Evolutionary conservation across 441 rosid species (phyloP).

Genomic region (Viola pubescens): DNA sequence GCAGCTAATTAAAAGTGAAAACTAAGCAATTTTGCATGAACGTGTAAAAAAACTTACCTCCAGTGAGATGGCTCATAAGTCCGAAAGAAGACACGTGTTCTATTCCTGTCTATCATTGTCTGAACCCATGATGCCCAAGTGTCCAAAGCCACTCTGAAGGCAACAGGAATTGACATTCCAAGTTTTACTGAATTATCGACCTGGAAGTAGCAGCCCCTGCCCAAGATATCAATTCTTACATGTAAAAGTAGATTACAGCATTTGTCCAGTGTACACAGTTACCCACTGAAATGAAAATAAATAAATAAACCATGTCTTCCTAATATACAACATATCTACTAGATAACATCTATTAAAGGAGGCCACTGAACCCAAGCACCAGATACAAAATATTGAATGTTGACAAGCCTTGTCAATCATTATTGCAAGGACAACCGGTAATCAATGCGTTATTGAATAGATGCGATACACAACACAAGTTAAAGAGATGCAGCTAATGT

Average conservation of each 20-base stretch:
- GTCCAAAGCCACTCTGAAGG: slow-evolving; percentile 55
- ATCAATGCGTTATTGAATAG: no score
- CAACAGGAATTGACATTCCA: slow-evolving; percentile 66
- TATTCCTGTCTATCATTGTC: slow-evolving; percentile 36
- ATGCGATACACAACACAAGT: no score
- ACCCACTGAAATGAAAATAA: background rate
- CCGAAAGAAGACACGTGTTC: slow-evolving; percentile 53
- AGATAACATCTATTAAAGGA: no score
- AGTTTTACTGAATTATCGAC: slow-evolving; percentile 57
- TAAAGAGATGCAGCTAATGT: no score
- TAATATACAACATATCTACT: background rate
- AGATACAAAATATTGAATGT: no score
- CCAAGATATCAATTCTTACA: slow-evolving; percentile 24
- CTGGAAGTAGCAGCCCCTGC: slow-evolving; percentile 83
- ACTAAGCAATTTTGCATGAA: background rate
- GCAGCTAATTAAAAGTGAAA: background rate
- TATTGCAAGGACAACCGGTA: no score
- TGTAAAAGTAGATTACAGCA: background rate
- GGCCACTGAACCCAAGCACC: no score
- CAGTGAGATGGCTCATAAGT: slow-evolving; percentile 79
- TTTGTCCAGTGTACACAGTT: background rate
- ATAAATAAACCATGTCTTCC: background rate
- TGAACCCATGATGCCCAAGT: slow-evolving; percentile 74
- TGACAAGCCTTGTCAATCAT: no score
- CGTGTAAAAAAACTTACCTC: slow-evolving; percentile 33